These are phyloP conservation scores for Lentinula raphanica DNA, from an alignment of 768 basidiomycete species.

Conservation along the genomic window DNA sequence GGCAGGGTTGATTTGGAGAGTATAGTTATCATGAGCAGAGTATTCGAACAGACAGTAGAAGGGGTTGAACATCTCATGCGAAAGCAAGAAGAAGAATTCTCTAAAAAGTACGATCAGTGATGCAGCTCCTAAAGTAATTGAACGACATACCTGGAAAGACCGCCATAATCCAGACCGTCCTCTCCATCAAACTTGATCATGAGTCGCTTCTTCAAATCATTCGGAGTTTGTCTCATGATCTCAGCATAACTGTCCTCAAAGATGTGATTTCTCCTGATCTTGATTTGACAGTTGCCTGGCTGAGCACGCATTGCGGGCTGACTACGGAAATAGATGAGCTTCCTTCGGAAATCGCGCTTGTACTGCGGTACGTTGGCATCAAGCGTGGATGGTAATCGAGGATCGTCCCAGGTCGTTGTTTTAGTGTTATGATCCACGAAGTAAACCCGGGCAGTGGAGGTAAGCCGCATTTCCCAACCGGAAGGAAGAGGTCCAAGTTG, in stretches of 20 bases:
- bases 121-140: neutral
- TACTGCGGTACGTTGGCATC: slow-evolving; percentile 98
- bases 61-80: slow-evolving; percentile 99
- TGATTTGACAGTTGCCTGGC: slow-evolving; percentile 98
- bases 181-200: slow-evolving; percentile 99
- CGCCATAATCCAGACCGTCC: slow-evolving; percentile 98
- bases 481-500: slow-evolving; percentile 96
- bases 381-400: slow-evolving; percentile 88
- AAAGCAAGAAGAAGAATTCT: slow-evolving; percentile 99
- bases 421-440: slow-evolving; percentile 99
- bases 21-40: slow-evolving; percentile 99
- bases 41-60: slow-evolving; percentile 99
- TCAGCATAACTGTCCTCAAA: slow-evolving; percentile 99
- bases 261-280: slow-evolving; percentile 95
- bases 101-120: slow-evolving; percentile 33
- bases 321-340: slow-evolving; percentile 98
- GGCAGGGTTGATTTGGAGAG: slow-evolving; percentile 97
- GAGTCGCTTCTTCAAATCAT: slow-evolving; percentile 94
- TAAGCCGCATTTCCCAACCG: slow-evolving; percentile 99
- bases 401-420: slow-evolving; percentile 99
- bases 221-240: slow-evolving; percentile 98
- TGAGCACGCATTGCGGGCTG: slow-evolving; percentile 98
- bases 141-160: slow-evolving; percentile 76
- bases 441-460: slow-evolving; percentile 95
- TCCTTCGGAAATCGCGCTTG: slow-evolving; percentile 98